Evolutionary conservation across 2,329 filamentous ascomycete genomes (phyloP).

Genomic region (Aaosphaeria pasadenensis): DNA sequence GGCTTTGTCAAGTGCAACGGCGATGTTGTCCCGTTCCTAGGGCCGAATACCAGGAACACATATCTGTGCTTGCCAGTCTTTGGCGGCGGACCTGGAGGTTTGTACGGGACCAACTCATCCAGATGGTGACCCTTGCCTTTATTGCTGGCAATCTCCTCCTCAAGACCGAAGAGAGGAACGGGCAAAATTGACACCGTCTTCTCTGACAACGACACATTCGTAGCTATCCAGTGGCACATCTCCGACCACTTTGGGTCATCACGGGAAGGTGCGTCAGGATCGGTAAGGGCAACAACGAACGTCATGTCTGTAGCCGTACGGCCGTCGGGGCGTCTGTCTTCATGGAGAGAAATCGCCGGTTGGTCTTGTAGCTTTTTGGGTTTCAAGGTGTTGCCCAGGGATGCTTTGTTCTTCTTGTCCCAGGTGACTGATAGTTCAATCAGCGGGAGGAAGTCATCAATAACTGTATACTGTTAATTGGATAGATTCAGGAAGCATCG

Average conservation of each 20-base stretch:
- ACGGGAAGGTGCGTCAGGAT: conserved; percentile 57
- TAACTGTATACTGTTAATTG: conserved; percentile 39
- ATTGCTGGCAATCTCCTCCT: conserved; percentile 5
- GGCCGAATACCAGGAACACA: conserved; percentile 52
- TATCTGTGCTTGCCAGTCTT: conserved; percentile 59
- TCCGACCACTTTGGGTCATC: conserved; percentile 55
- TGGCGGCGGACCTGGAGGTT: conserved; percentile 53
- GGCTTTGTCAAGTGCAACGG: conserved; percentile 45
- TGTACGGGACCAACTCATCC: conserved; percentile 48
- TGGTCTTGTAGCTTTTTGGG: conserved; percentile 41
- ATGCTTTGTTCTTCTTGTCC: conserved; percentile 35
- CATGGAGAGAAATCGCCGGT: conserved; percentile 41
- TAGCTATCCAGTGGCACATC: conserved; percentile 56
- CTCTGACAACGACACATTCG: conserved; percentile 30
- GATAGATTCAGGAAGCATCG: background rate
- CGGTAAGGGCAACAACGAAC: conserved; percentile 53
- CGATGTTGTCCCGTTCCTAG: conserved; percentile 43
- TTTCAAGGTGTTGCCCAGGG: conserved; percentile 54
- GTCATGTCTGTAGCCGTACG: conserved; percentile 25
- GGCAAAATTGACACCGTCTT: conserved; percentile 21
- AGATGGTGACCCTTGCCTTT: conserved; percentile 1
- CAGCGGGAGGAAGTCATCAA: conserved; percentile 58
- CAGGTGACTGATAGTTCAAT: conserved; percentile 51
- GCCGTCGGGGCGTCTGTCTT: conserved; percentile 21
- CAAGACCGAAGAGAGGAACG: conserved; percentile 18